Conservation (phyloP, 2,329 filamentous ascomycete species). For the Lasiodiplodia gonubiensis region DNA sequence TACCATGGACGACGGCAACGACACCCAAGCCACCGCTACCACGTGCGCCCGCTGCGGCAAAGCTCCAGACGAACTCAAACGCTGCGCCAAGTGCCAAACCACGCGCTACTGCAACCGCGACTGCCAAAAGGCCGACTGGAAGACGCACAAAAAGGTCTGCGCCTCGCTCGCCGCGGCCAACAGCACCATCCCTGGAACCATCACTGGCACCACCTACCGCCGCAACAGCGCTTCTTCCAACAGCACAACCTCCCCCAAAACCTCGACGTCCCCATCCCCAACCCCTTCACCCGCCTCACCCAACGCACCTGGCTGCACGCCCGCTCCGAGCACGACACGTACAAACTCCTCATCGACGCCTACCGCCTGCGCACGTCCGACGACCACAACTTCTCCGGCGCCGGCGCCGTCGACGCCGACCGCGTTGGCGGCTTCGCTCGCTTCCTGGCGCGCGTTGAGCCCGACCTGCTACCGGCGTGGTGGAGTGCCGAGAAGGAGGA, state of each 20-base stretch:
- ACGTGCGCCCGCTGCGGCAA: slow-evolving; percentile 39
- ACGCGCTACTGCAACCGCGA: slow-evolving; percentile 42
- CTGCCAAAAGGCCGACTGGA: slow-evolving; percentile 44
- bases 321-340: slow-evolving; percentile 35
- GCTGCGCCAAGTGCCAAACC: slow-evolving; percentile 40
- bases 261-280: slow-evolving; percentile 34
- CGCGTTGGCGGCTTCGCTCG: slow-evolving; percentile 35
- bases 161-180: background rate
- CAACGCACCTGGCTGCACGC: slow-evolving; percentile 37
- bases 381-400: slow-evolving; percentile 28
- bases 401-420: slow-evolving; percentile 25
- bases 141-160: slow-evolving; percentile 43
- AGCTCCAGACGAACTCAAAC: slow-evolving; percentile 34
- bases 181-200: no score
- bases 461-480: slow-evolving; percentile 35
- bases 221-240: slow-evolving; percentile 2
- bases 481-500: slow-evolving; percentile 34
- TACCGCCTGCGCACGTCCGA: slow-evolving; percentile 39
- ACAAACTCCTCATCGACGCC: slow-evolving; percentile 40
- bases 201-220: no score
- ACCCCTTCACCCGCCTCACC: slow-evolving; percentile 37
- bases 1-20: background rate
- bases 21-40: background rate
- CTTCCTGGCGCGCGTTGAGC: slow-evolving; percentile 31
- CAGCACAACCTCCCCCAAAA: slow-evolving; percentile 3